Base-by-base conservation (phyloP, 345 rosid genomes). In the Dipteronia sinensis region DNA sequence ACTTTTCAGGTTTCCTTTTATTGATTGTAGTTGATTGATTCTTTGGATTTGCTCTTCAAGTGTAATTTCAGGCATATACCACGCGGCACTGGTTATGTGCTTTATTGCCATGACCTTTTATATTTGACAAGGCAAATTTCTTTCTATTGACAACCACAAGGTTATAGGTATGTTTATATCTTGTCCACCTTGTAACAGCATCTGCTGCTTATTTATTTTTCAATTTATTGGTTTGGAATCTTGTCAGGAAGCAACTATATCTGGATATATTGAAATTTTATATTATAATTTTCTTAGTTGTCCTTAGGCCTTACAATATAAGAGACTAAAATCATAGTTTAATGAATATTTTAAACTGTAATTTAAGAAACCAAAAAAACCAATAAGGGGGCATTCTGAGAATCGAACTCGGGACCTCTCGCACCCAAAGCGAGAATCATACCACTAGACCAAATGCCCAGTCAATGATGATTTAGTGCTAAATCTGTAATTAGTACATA, bases 361-460 rank as follows among this genome's bases (percentile, higher is more conserved):
- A 38, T 16, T 6, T 66, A 38, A 42, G 47, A 11, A 10, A 68
- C 4, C 46, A 16, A 64, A 27, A 64, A 29, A 7, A 42, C 9
- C 10, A 42, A 42, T 42, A 42, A 42, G 46, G 90, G 90, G 95
- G 87, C 89, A 83, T 90, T 90, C 89, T 81, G 88, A 87, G 91
- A 91, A 90, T 84, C 79, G 72, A 86, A 89, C 90, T 91, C 86
- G 77, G 87, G 93, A 92, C 89, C 89, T 89, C 91, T 94, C 86
- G 87, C 94, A 88, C 94, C 96, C 93, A 85, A 89, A 93, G 92
- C 89, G 80, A 93, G 94, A 90, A 91, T 89, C 93, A 88, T 90
- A 87, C 94, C 93, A 91, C 83, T 87, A 87, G 83, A 89, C 93
- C 91, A 90, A 92, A 91, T 89, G 93, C 94, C 90, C 91, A 7